Conservation (phyloP, 140 eudicot species). For the Flaveria floridana region DNA sequence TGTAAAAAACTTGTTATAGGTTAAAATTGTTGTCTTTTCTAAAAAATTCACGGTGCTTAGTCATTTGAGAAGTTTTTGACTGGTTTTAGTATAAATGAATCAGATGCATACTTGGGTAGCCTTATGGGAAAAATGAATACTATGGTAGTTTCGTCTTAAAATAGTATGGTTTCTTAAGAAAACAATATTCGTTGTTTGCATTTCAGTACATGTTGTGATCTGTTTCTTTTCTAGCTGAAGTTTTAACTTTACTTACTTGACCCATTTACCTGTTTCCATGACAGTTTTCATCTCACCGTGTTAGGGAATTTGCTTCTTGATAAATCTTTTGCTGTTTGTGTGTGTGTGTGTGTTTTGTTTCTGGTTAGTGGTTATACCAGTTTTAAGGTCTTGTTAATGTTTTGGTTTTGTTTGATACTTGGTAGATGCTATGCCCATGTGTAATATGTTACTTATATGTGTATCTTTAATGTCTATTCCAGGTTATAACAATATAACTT, state of each 20-base stretch:
- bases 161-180: not conserved
- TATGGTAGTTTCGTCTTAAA: not conserved
- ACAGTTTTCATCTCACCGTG: not conserved
- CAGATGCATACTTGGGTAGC: not conserved
- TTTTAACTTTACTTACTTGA: not conserved
- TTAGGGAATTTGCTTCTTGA: not conserved
- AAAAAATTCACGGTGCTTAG: not conserved
- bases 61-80: not conserved
- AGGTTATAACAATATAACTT: conserved; percentile 10
- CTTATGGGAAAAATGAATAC: not conserved
- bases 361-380: no score
- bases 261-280: conserved; percentile 1
- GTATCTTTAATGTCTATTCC: not conserved
- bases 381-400: no score
- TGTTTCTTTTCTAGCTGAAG: not conserved
- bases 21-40: not conserved
- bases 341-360: not conserved
- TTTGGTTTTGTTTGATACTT: no score
- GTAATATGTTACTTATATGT: conserved; percentile 11
- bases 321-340: not conserved
- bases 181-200: not conserved
- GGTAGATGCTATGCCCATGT: not conserved
- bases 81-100: not conserved
- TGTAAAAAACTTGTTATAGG: not conserved
- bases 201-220: not conserved